Evolutionary conservation across 208 protist species (phyloP), one percentile per base, ranked within the genome.

Genomic region (Novymonas esmeraldas): DNA sequence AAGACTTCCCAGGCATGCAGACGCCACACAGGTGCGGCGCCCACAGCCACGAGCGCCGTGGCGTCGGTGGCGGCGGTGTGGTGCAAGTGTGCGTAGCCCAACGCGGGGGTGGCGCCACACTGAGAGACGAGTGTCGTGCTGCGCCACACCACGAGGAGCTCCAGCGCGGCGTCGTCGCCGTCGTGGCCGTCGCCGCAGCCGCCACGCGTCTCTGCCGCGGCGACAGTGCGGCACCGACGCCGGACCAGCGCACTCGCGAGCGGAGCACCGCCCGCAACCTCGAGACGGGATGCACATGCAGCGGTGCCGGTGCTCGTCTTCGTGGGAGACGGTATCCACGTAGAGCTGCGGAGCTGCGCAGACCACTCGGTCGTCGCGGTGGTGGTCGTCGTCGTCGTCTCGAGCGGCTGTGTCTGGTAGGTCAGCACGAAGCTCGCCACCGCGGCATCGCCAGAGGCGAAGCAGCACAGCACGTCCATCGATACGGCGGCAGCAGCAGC

Each of bases 391-490:
- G 60, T 26, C 42, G 45, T 55, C 34, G 39, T 4, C 16, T 28
- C 48, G 6, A 13, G 28, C 48, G 28, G 24, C 28, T 22, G 48
- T 2, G 9, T 9, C 20, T 20, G 46, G n/a, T n/a, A n/a, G 22
- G 44, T 52, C 3, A 69, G 44, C 10, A 18, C 33, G 29, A 70
- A 76, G 14, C 55, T 76, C 18, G 56, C 70, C 34, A 76, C 44
- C 7, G 70, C 62, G 14, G 54, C 16, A 48, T 62, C 69, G n/a
- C 70, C 70, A 29, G 62, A 76, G 6, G 13, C 33, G 20, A 76
- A 76, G 9, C 7, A 33, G 41, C 51, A 70, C 45, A 59, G 62
- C 46, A 76, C 61, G 20, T 76, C 70, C 3, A 63, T 20, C 26
- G 33, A 20, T 10, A 39, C 14, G 9, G 22, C 4, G 0, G 29